Percentiles rank a stretch among this genome's conserved stretches.
Evolutionary conservation across 2,329 filamentous ascomycete genomes (phyloP).

Genomic region (Diplodia intermedia): DNA sequence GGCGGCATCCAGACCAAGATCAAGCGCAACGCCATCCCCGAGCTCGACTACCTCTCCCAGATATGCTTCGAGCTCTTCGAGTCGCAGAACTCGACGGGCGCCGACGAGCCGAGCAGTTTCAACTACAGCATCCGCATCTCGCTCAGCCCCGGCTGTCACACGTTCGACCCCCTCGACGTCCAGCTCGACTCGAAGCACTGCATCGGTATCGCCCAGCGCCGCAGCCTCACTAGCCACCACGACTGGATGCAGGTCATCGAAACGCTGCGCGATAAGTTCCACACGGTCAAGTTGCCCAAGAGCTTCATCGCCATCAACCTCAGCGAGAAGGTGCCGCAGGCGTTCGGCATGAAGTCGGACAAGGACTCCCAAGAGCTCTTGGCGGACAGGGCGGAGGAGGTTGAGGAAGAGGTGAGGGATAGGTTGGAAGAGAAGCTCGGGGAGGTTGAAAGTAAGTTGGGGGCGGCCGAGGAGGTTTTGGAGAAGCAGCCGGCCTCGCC

Average conservation of each 20-base stretch:
- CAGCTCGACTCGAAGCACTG: constrained; percentile 96
- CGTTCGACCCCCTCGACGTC: constrained; percentile 94
- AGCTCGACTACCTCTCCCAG: constrained; percentile 95
- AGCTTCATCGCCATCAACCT: constrained; percentile 60
- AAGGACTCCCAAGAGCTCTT: neutral
- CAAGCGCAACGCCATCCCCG: constrained; percentile 89
- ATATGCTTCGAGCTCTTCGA: constrained; percentile 99
- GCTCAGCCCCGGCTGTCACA: constrained; percentile 93
- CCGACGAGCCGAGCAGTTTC: constrained; percentile 73
- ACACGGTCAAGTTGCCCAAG: constrained; percentile 70
- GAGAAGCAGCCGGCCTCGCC: neutral
- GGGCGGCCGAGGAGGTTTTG: neutral
- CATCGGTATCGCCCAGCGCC: constrained; percentile 89
- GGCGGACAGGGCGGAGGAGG: neutral
- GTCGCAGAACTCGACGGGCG: constrained; percentile 72
- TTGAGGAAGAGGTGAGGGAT: neutral
- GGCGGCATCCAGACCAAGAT: constrained; percentile 98
- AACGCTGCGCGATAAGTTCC: constrained; percentile 91
- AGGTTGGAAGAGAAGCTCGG: neutral
- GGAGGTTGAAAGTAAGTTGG: neutral
- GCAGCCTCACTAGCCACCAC: constrained; percentile 86
- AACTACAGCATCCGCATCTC: constrained; percentile 97
- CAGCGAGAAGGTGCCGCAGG: constrained; percentile 56
- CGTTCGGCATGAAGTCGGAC: constrained; percentile 42
- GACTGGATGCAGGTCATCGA: constrained; percentile 99